phyloP scores from a whole-genome alignment of 495 filamentous ascomycete species.

The Aspergillus steynii region DNA sequence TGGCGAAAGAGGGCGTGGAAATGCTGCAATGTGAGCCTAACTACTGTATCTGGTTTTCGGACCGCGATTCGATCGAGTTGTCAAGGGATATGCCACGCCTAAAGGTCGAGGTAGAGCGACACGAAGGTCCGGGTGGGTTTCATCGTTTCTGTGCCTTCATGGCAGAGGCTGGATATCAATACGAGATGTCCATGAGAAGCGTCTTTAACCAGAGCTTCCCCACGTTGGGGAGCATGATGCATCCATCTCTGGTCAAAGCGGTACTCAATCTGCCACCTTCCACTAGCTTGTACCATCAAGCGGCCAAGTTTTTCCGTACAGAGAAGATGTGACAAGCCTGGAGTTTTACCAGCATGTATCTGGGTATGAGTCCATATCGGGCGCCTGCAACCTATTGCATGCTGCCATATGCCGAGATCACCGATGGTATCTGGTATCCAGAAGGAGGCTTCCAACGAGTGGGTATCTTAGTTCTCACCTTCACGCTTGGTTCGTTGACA shows the following conservation, averaged over 20 bases:
- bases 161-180: slow-evolving; percentile 62
- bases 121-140: slow-evolving; percentile 66
- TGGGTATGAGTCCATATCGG: slow-evolving; percentile 74
- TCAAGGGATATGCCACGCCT: slow-evolving; percentile 61
- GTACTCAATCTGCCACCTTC: slow-evolving; percentile 62
- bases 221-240: slow-evolving; percentile 48
- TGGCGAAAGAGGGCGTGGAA: slow-evolving; percentile 58
- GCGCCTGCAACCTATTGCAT: slow-evolving; percentile 71
- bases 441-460: slow-evolving; percentile 61
- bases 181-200: slow-evolving; percentile 59
- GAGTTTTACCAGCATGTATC: slow-evolving; percentile 76
- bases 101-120: slow-evolving; percentile 66
- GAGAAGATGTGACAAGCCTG: slow-evolving; percentile 66
- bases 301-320: slow-evolving; percentile 62
- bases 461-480: neutral
- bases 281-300: slow-evolving; percentile 60
- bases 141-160: slow-evolving; percentile 61
- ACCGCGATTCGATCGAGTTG: slow-evolving; percentile 58
- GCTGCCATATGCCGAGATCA: slow-evolving; percentile 70
- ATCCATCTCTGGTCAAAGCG: slow-evolving; percentile 50
- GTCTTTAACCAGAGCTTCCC: slow-evolving; percentile 66
- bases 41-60: slow-evolving; percentile 67
- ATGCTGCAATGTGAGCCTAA: slow-evolving; percentile 70
- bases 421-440: slow-evolving; percentile 75
- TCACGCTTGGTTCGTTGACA: neutral